Percentiles rank a stretch among this genome's conserved stretches.
Evolutionary conservation across 2,329 filamentous ascomycete genomes (phyloP).

Genomic region (Penicillium aurantiogriseum): DNA sequence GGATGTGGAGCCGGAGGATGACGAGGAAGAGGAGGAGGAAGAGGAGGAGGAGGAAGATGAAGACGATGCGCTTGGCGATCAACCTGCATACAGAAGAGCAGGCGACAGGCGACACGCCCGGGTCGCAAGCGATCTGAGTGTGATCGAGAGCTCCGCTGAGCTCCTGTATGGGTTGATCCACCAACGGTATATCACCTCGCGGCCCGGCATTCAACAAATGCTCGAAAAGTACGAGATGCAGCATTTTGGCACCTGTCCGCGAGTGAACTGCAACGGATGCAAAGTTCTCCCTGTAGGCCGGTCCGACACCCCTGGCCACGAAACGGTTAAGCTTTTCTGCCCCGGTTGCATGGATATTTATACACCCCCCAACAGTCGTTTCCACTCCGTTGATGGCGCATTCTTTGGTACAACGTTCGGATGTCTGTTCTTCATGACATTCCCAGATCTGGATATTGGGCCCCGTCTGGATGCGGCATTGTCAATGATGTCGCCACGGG

Average conservation of each 20-base stretch:
- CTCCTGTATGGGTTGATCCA: conserved; percentile 97
- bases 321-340: conserved; percentile 98
- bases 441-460: conserved; percentile 86
- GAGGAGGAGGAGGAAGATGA: conserved; percentile 68
- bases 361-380: conserved; percentile 93
- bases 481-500: conserved; percentile 27
- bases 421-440: conserved; percentile 96
- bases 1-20: conserved; percentile 93
- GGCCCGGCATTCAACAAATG: conserved; percentile 97
- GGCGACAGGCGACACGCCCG: conserved; percentile 75
- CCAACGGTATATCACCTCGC: conserved; percentile 95
- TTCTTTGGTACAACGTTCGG: conserved; percentile 98
- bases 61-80: conserved; percentile 63
- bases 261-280: conserved; percentile 85
- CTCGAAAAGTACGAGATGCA: conserved; percentile 97
- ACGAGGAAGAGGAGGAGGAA: conserved; percentile 65
- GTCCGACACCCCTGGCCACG: conserved; percentile 91
- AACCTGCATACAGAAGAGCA: conserved; percentile 48
- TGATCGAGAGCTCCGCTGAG: conserved; percentile 97
- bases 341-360: conserved; percentile 96
- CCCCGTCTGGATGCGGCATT: conserved; percentile 60
- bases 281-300: conserved; percentile 90
- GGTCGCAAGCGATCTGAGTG: conserved; percentile 86
- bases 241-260: conserved; percentile 94
- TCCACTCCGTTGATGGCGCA: conserved; percentile 94